Evolutionary conservation across 2,329 filamentous ascomycete genomes (phyloP).

Genomic region (Aspergillus sp.): DNA sequence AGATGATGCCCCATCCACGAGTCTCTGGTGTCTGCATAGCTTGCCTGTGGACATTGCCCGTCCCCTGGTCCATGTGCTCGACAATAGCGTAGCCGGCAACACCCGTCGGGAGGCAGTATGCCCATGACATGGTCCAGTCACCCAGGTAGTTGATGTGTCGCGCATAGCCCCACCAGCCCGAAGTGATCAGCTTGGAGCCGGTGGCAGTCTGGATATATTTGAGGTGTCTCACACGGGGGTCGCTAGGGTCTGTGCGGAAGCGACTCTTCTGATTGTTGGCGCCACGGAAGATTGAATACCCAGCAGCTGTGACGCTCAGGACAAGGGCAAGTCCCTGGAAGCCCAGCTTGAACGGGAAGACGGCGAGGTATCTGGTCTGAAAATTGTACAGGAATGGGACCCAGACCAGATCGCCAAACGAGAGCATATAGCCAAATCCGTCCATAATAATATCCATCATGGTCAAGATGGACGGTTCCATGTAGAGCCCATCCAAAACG

Average conservation of each 20-base stretch:
- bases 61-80: constrained; percentile 36
- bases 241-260: constrained; percentile 78
- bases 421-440: constrained; percentile 90
- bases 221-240: constrained; percentile 69
- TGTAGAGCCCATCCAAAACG: constrained; percentile 73
- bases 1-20: constrained; percentile 71
- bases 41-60: constrained; percentile 59
- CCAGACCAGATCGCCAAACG: constrained; percentile 89
- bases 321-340: constrained; percentile 55
- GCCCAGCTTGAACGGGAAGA: constrained; percentile 73
- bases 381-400: constrained; percentile 81
- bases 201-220: constrained; percentile 76
- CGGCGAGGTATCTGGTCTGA: constrained; percentile 74
- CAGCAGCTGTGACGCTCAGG: constrained; percentile 56
- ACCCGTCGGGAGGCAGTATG: constrained; percentile 78
- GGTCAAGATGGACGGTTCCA: constrained; percentile 80
- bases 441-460: constrained; percentile 92
- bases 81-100: constrained; percentile 70
- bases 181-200: constrained; percentile 70
- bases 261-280: constrained; percentile 91
- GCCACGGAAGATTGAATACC: constrained; percentile 89
- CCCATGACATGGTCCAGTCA: constrained; percentile 90
- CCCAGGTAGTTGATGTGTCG: constrained; percentile 94
- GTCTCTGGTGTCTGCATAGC: constrained; percentile 65
- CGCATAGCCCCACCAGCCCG: constrained; percentile 88